Evolutionary conservation across 331 rosid genomes (phyloP).

Genomic region (Acacia pycnantha): DNA sequence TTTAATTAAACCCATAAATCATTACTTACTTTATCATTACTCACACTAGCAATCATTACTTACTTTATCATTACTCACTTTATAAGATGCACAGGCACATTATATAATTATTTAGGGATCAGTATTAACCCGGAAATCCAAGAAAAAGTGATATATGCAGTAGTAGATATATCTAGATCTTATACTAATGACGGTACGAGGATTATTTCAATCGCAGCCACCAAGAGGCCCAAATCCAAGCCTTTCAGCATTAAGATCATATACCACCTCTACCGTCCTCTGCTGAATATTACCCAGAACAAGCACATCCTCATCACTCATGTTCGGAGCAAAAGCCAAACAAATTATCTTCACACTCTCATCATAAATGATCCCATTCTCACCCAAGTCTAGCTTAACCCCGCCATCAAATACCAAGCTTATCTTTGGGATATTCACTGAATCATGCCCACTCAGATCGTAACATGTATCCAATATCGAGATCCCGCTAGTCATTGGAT

Average conservation of each 20-base stretch:
- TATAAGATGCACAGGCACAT: too few species aligned
- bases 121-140: too few species aligned
- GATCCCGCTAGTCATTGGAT: slow-evolving; percentile 26
- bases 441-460: slow-evolving; percentile 36
- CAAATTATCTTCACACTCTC: slow-evolving; percentile 39
- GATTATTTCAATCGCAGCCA: slow-evolving; percentile 38
- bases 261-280: slow-evolving; percentile 56
- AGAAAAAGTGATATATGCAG: too few species aligned
- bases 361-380: slow-evolving; percentile 32
- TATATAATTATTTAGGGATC: too few species aligned
- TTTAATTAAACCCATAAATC: too few species aligned
- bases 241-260: slow-evolving; percentile 54
- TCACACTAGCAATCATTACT: too few species aligned
- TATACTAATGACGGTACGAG: too few species aligned
- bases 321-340: slow-evolving; percentile 61
- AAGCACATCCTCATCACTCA: slow-evolving; percentile 30
- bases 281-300: slow-evolving; percentile 81
- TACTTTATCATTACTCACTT: too few species aligned
- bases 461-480: slow-evolving; percentile 73
- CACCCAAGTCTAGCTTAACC: slow-evolving; percentile 29
- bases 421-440: slow-evolving; percentile 37
- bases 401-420: slow-evolving; percentile 39
- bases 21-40: too few species aligned
- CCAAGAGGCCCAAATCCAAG: slow-evolving; percentile 56
- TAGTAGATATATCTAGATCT: too few species aligned